phyloP scores from a whole-genome alignment of 179 eudicot genomes.

The Silene coronaria region DNA sequence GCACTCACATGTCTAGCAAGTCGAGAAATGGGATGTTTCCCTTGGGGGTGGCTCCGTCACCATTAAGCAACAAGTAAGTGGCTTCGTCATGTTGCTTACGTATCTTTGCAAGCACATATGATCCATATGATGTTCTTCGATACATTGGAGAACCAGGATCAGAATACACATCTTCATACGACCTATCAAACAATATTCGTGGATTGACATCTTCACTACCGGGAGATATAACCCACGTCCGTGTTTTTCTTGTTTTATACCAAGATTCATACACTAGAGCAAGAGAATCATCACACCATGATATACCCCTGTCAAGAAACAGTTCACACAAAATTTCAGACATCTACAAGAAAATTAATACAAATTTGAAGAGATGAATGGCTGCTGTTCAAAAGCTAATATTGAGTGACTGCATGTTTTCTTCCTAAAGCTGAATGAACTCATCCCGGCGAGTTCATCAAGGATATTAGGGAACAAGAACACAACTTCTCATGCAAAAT shows the following conservation, averaged over 20 bases:
- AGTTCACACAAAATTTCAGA: constrained; percentile 14
- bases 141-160: constrained; percentile 98
- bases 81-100: constrained; percentile 63
- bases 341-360: not conserved
- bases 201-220: constrained; percentile 57
- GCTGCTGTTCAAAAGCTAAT: too few species aligned
- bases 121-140: constrained; percentile 70
- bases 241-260: constrained; percentile 74
- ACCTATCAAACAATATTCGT: constrained; percentile 82
- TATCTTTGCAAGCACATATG: constrained; percentile 71
- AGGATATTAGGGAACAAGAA: too few species aligned
- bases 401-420: too few species aligned
- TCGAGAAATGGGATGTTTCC: constrained; percentile 92
- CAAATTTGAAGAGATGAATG: not conserved
- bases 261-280: constrained; percentile 92
- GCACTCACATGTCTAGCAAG: constrained; percentile 79
- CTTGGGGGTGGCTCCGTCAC: constrained; percentile 87
- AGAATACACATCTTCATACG: constrained; percentile 90
- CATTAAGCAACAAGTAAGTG: constrained; percentile 72
- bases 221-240: constrained; percentile 89
- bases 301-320: constrained; percentile 59
- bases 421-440: too few species aligned
- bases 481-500: too few species aligned
- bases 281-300: constrained; percentile 92
- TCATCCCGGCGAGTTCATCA: too few species aligned